These are phyloP conservation scores for Mortierella sp. DNA, from an alignment of 371 early-diverging fungal species.

Conservation along the genomic window DNA sequence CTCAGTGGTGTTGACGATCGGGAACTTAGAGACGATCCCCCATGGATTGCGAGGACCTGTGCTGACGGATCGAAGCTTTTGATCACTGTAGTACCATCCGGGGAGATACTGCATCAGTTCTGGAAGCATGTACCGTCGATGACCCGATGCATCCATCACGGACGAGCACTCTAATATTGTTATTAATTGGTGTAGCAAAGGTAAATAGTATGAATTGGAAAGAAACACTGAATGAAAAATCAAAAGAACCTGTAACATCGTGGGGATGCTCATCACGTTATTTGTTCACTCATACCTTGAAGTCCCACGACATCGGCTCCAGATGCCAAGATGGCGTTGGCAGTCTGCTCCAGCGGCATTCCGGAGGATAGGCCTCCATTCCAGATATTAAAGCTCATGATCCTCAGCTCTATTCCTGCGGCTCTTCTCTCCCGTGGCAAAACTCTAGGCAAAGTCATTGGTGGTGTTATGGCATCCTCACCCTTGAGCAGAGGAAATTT, in stretches of 20 bases:
- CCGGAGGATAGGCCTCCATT: constrained; percentile 42
- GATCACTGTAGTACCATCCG: constrained; percentile 53
- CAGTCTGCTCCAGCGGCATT: constrained; percentile 28
- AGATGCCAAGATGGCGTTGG: constrained; percentile 46
- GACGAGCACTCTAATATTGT: constrained; percentile 36
- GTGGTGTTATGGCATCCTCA: constrained; percentile 6
- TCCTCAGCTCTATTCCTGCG: constrained; percentile 32
- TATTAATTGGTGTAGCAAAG: too few species aligned
- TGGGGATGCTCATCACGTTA: too few species aligned
- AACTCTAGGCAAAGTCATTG: constrained; percentile 30
- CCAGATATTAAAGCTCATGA: constrained; percentile 54
- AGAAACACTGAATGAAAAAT: too few species aligned
- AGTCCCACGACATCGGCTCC: constrained; percentile 54
- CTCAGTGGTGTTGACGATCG: constrained; percentile 40
- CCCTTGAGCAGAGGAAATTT: constrained; percentile 32
- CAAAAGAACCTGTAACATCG: too few species aligned
- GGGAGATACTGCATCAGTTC: constrained; percentile 47
- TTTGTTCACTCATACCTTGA: constrained; percentile 33
- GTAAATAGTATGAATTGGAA: too few species aligned
- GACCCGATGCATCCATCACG: constrained; percentile 7
- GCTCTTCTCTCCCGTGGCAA: constrained; percentile 40
- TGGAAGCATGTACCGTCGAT: constrained; percentile 42
- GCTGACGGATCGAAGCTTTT: constrained; percentile 25
- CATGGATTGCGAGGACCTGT: constrained; percentile 46
- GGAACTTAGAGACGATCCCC: constrained; percentile 54